Evolutionary conservation across 257 asterid genomes (phyloP).

Genomic region (Solanum gandarillasii): DNA sequence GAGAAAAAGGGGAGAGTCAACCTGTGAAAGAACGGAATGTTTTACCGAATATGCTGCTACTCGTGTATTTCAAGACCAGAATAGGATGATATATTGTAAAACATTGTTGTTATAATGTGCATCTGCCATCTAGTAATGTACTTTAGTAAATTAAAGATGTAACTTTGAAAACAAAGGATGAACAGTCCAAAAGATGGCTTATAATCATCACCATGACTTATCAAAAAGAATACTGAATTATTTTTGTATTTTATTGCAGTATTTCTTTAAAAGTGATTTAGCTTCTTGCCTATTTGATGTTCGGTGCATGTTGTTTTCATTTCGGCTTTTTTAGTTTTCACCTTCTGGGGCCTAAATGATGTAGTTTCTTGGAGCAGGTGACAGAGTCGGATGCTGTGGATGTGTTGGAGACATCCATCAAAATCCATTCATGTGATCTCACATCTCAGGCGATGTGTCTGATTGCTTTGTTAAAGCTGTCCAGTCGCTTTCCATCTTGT

Average conservation of each 20-base stretch:
- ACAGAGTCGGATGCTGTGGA: conserved; percentile 90
- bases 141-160: not conserved
- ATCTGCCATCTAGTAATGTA: not conserved
- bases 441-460: conserved; percentile 88
- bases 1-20: not conserved
- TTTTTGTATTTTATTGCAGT: not conserved
- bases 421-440: conserved; percentile 56
- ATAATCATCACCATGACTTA: not conserved
- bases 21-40: not conserved
- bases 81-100: not conserved
- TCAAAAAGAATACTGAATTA: not conserved
- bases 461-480: conserved; percentile 80
- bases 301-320: not conserved
- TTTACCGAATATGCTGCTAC: not conserved
- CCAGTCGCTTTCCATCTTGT: conserved; percentile 82
- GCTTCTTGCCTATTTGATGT: not conserved
- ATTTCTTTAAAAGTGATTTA: not conserved
- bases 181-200: not conserved
- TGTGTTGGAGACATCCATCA: conserved; percentile 60
- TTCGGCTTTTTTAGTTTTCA: not conserved
- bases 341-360: not conserved
- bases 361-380: conserved; percentile 47
- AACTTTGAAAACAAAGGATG: not conserved
- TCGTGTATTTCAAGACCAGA: not conserved
- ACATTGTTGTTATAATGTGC: not conserved